A percentile compares a stretch with the other conserved stretches of the same genome.
Conservation (phyloP, 257 asterid genomes). For the Eucommia ulmoides region DNA sequence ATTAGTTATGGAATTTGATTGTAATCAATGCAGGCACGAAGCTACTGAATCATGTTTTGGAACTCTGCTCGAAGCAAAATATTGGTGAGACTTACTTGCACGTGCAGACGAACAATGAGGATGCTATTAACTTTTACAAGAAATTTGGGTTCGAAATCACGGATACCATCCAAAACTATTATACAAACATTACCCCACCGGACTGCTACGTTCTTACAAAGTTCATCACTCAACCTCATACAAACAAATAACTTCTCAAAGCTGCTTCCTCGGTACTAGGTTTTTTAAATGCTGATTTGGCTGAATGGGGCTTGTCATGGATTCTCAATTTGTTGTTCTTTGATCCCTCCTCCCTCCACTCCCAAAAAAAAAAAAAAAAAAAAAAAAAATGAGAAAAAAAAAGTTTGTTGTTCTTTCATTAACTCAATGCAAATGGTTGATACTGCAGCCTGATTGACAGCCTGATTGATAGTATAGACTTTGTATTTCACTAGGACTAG, state of each 20-base stretch:
- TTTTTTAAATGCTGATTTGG: background rate
- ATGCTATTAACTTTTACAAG: constrained; percentile 85
- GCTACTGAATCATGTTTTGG: constrained; percentile 73
- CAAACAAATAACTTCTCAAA: constrained; percentile 46
- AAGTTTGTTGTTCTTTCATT: too few relatives aligned
- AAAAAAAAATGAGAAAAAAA: too few relatives aligned
- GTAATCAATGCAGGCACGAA: constrained; percentile 44
- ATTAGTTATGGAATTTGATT: too few relatives aligned
- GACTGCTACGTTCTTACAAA: constrained; percentile 80
- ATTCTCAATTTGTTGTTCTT: constrained; percentile 6
- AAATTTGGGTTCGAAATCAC: constrained; percentile 85
- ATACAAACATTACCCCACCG: constrained; percentile 78
- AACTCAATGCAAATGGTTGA: too few relatives aligned
- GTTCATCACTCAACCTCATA: constrained; percentile 31
- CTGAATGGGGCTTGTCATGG: constrained; percentile 1
- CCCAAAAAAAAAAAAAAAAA: too few relatives aligned
- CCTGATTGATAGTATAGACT: too few relatives aligned
- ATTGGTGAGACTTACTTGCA: constrained; percentile 82
- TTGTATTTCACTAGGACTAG: background rate
- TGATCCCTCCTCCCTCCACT: background rate
- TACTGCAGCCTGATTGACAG: too few relatives aligned
- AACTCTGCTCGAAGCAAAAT: constrained; percentile 67
- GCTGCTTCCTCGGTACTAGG: too few relatives aligned
- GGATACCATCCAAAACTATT: constrained; percentile 73
- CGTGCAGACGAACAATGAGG: constrained; percentile 88